These are phyloP conservation scores for Penicillium occitanis DNA, from an alignment of 2,329 filamentous ascomycete species.

Conservation along the genomic window DNA sequence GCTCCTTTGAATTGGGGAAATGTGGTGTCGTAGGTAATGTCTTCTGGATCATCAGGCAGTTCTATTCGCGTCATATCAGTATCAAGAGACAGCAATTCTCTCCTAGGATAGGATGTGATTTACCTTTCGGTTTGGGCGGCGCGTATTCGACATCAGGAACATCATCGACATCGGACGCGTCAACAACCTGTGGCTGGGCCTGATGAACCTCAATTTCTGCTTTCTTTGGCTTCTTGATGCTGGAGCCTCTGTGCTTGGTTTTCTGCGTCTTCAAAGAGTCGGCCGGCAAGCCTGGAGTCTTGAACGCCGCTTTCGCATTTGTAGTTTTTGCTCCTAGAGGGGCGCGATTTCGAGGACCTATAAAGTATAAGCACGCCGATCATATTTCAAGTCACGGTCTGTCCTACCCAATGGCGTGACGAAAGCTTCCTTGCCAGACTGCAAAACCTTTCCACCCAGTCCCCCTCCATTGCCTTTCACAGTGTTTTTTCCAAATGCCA, in stretches of 20 bases:
- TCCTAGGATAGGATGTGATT: slow-evolving; percentile 24
- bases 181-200: slow-evolving; percentile 50
- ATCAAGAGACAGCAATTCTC: background rate
- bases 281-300: slow-evolving; percentile 64
- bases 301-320: slow-evolving; percentile 76
- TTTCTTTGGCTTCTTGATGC: slow-evolving; percentile 60
- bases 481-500: slow-evolving; percentile 59
- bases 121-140: slow-evolving; percentile 66
- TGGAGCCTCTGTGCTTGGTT: slow-evolving; percentile 60
- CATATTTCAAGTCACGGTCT: background rate
- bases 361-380: background rate
- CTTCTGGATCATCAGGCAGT: slow-evolving; percentile 47
- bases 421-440: slow-evolving; percentile 64
- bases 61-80: slow-evolving; percentile 53
- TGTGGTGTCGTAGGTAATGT: slow-evolving; percentile 49
- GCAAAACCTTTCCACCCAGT: slow-evolving; percentile 52
- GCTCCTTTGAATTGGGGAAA: slow-evolving; percentile 55
- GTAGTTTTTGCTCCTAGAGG: slow-evolving; percentile 93
- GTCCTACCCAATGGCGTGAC: slow-evolving; percentile 75
- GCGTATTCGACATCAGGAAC: slow-evolving; percentile 86
- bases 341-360: slow-evolving; percentile 69
- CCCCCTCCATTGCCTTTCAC: slow-evolving; percentile 58
- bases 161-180: slow-evolving; percentile 49
- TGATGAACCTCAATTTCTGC: slow-evolving; percentile 52
- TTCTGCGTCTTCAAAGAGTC: slow-evolving; percentile 62